Percentiles rank a stretch among this genome's conserved stretches.
Evolutionary conservation across 345 rosid genomes (phyloP).

Genomic region (Salix arbutifolia): DNA sequence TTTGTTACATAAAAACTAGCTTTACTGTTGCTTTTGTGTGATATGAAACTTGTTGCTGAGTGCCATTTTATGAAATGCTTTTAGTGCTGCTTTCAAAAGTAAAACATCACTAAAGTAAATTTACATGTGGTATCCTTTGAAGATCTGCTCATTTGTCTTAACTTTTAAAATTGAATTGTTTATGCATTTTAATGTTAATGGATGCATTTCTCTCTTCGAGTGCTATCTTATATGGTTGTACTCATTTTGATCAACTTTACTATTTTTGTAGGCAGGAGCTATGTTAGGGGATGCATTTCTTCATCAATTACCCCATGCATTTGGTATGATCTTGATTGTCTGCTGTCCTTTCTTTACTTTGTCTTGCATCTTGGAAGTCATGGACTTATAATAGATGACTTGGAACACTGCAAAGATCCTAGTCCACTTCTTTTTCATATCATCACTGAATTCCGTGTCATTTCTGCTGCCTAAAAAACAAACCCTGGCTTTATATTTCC

Average conservation of each 20-base stretch:
- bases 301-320: slow-evolving; percentile 97
- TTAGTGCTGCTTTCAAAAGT: neutral
- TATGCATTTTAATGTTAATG: neutral
- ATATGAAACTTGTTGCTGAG: neutral
- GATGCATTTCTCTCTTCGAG: neutral
- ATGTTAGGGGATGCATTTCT: slow-evolving; percentile 99
- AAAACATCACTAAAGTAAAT: neutral
- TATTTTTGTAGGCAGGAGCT: slow-evolving; percentile 78
- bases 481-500: neutral
- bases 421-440: neutral
- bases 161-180: neutral
- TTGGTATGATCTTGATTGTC: slow-evolving; percentile 54
- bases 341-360: neutral
- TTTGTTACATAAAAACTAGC: neutral
- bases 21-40: neutral
- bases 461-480: neutral
- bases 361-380: neutral
- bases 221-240: neutral
- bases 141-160: neutral
- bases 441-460: neutral
- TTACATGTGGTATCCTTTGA: neutral
- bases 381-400: neutral
- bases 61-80: neutral
- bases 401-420: neutral
- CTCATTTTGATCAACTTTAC: slow-evolving; percentile 10